These are phyloP conservation scores for Myxozyma neglecta DNA, from an alignment of 805 yeast genomes.

Conservation along the genomic window DNA sequence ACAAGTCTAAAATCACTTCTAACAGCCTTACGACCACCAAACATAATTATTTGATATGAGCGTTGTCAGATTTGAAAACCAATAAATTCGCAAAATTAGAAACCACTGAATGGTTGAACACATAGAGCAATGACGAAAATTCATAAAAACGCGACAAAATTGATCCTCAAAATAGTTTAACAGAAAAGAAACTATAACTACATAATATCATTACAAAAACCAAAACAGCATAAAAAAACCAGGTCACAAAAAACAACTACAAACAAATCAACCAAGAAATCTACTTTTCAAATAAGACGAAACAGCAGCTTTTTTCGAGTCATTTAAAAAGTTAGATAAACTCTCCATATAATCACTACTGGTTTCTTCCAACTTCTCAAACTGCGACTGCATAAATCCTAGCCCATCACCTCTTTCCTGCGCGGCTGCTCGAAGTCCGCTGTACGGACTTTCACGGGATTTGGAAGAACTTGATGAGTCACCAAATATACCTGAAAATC, in stretches of 20 bases:
- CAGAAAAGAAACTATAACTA: no score
- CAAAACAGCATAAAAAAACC: no score
- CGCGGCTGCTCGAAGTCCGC: conserved; percentile 16
- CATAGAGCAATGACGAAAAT: no score
- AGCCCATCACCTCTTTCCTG: conserved; percentile 29
- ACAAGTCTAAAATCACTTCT: no score
- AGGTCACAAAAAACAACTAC: neutral
- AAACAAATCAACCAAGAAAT: conserved; percentile 2
- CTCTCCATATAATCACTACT: conserved; percentile 27
- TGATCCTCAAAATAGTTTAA: no score
- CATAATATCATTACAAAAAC: neutral
- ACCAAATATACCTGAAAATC: neutral
- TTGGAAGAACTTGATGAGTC: neutral
- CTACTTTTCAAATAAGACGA: conserved; percentile 25
- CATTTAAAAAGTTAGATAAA: conserved; percentile 20
- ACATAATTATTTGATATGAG: no score
- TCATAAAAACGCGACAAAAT: no score
- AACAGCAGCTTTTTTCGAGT: conserved; percentile 19
- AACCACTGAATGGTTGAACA: no score
- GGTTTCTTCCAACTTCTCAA: conserved; percentile 27
- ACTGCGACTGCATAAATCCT: conserved; percentile 24
- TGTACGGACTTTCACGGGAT: conserved; percentile 6
- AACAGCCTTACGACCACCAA: no score
- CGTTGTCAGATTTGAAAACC: no score
- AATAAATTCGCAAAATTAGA: no score